A percentile compares a stretch with the other conserved stretches of the same genome.
These are phyloP conservation scores for Diplodia scrobiculata DNA, from an alignment of 2,329 filamentous ascomycete genomes.

Conservation along the genomic window DNA sequence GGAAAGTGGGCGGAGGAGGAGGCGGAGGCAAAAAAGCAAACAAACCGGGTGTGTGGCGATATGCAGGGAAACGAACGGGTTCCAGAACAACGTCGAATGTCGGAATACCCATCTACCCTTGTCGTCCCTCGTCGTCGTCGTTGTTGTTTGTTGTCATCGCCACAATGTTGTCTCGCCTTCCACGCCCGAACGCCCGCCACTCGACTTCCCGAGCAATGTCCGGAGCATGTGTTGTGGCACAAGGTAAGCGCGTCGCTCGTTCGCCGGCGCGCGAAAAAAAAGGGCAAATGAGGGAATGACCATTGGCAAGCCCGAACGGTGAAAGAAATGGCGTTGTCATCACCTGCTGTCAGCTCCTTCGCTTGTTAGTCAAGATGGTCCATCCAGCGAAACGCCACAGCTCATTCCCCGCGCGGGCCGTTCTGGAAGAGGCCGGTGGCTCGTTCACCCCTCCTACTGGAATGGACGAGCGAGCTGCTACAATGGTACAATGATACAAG, in stretches of 20 bases:
- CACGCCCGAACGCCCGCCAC: too few relatives aligned
- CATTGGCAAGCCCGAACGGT: neutral
- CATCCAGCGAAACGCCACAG: neutral
- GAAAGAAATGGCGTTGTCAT: neutral
- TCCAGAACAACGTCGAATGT: neutral
- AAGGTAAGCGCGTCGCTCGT: neutral
- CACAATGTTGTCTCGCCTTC: neutral
- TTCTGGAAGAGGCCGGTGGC: neutral
- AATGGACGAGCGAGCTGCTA: too few relatives aligned
- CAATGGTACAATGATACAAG: neutral
- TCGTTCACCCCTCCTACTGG: neutral
- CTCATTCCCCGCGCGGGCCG: neutral
- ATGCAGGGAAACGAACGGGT: neutral
- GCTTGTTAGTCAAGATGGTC: neutral
- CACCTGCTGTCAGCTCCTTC: neutral
- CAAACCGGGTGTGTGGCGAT: neutral
- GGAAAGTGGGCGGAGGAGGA: neutral
- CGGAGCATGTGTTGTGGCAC: neutral
- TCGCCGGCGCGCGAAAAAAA: neutral
- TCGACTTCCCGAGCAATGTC: neutral
- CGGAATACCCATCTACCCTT: neutral
- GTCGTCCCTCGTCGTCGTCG: neutral
- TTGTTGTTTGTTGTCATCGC: neutral
- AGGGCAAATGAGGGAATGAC: neutral
- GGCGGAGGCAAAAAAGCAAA: neutral